A percentile compares a stretch with the other conserved stretches of the same genome.
Evolutionary conservation across 75 land plant genomes (phyloP).

Genomic region (Sequoia sempervirens): DNA sequence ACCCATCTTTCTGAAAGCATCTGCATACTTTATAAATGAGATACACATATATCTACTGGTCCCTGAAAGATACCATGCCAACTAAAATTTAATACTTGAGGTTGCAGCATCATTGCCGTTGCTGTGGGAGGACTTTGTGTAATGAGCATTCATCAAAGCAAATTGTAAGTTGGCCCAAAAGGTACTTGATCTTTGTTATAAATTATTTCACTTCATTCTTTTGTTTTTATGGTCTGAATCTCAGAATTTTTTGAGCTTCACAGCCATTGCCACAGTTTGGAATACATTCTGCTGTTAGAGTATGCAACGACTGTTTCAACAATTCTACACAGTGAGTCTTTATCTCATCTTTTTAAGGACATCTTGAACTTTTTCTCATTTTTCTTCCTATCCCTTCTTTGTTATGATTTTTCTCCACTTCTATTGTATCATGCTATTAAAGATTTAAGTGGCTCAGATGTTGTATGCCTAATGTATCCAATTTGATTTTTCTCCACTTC

Average conservation of each 20-base stretch:
- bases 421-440: not conserved
- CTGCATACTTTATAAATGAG: not conserved
- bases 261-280: slow-evolving; percentile 85
- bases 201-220: not conserved
- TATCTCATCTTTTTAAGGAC: not conserved
- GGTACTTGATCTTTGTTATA: not conserved
- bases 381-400: not conserved
- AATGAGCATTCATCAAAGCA: slow-evolving; percentile 77
- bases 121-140: slow-evolving; percentile 85
- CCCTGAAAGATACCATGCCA: not conserved
- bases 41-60: not conserved
- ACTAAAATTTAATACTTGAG: not conserved
- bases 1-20: not conserved
- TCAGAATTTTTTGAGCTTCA: not conserved
- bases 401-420: not conserved
- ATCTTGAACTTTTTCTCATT: not conserved
- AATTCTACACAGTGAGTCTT: slow-evolving; percentile 41
- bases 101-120: slow-evolving; percentile 83
- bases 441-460: not conserved
- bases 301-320: slow-evolving; percentile 76
- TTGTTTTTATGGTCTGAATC: slow-evolving; percentile 13
- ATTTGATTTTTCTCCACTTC: too few relatives aligned
- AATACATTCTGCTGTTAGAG: slow-evolving; percentile 61
- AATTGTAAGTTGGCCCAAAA: slow-evolving; percentile 47
- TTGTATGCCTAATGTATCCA: not conserved